Conservation (phyloP, 495 filamentous ascomycete species). For the Podospora tetraspora region DNA sequence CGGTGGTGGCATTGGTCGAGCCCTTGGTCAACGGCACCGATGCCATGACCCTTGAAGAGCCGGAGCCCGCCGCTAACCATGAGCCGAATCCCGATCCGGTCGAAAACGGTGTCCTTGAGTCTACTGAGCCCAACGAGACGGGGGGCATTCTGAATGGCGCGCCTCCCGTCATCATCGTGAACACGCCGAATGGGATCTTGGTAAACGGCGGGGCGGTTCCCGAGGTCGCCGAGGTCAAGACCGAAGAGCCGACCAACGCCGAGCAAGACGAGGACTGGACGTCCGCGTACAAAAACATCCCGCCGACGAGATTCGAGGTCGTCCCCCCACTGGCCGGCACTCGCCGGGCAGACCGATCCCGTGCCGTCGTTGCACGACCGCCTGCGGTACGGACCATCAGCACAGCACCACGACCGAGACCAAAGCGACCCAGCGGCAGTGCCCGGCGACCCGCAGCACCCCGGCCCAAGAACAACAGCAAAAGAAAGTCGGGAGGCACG, state of each 20-base stretch:
- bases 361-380: constrained; percentile 30
- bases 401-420: constrained; percentile 24
- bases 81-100: constrained; percentile 16
- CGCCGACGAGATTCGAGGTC: constrained; percentile 75
- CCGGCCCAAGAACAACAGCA: constrained; percentile 31
- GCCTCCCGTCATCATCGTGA: neutral
- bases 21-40: constrained; percentile 32
- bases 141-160: constrained; percentile 7
- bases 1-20: constrained; percentile 23
- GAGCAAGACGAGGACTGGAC: constrained; percentile 37
- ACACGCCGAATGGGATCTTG: constrained; percentile 22
- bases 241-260: constrained; percentile 32
- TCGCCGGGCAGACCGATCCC: constrained; percentile 25
- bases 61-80: constrained; percentile 18
- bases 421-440: constrained; percentile 22
- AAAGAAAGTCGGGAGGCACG: constrained; percentile 48
- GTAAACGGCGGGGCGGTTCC: constrained; percentile 14
- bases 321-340: constrained; percentile 61
- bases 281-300: constrained; percentile 51
- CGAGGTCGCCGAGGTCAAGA: constrained; percentile 27
- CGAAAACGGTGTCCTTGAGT: constrained; percentile 35
- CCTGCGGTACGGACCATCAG: constrained; percentile 25
- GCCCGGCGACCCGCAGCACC: constrained; percentile 24
- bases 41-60: constrained; percentile 10
- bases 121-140: constrained; percentile 38